These are phyloP conservation scores for Calonectria honghensis DNA, from an alignment of 2,329 filamentous ascomycete species.

Conservation along the genomic window DNA sequence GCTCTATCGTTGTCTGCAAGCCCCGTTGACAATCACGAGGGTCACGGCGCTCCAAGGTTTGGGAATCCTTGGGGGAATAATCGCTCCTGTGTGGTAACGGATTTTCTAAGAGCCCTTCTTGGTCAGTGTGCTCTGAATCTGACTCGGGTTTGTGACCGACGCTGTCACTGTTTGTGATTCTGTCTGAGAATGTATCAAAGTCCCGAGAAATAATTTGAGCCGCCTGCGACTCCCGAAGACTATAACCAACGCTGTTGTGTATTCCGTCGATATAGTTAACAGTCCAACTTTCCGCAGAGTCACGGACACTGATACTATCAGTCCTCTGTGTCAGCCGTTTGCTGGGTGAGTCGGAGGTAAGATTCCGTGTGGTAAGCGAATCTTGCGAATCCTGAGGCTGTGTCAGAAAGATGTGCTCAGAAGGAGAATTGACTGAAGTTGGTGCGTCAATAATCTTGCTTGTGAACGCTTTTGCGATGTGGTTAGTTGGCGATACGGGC, in stretches of 20 bases:
- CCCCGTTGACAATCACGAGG: not conserved
- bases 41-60: not conserved
- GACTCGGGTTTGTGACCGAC: conserved; percentile 31
- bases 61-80: not conserved
- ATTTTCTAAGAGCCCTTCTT: not conserved
- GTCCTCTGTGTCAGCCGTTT: not conserved
- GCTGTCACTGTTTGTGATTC: conserved; percentile 42
- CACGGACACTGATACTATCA: not conserved
- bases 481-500: conserved; percentile 13
- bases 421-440: not conserved
- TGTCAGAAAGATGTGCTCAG: conserved; percentile 44
- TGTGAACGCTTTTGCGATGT: not conserved
- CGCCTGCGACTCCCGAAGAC: conserved; percentile 51
- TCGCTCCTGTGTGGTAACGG: not conserved
- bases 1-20: not conserved
- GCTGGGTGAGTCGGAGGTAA: conserved; percentile 3
- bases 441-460: conserved; percentile 1
- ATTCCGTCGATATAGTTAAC: not conserved
- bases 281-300: not conserved
- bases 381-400: conserved; percentile 43
- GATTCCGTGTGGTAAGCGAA: conserved; percentile 32
- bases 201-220: conserved; percentile 52
- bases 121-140: not conserved
- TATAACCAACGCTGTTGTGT: not conserved
- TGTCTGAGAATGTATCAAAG: conserved; percentile 43